Percentiles rank a stretch among this genome's conserved stretches.
phyloP scores from a whole-genome alignment of 805 yeast species.

The Sungouiozyma ichnusensis region DNA sequence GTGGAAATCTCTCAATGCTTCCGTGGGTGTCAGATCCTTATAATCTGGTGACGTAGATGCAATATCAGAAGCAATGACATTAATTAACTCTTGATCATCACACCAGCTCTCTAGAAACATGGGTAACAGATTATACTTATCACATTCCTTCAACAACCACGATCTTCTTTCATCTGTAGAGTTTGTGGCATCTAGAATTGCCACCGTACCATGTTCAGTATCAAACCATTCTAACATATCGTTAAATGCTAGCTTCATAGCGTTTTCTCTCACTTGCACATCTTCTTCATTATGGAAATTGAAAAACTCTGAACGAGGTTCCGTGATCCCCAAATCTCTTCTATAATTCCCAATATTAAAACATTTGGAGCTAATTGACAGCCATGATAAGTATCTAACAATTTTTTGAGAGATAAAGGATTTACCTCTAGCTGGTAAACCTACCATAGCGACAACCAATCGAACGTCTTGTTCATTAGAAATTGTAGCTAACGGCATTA shows the following conservation, averaged over 20 bases:
- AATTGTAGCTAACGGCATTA: constrained; percentile 26
- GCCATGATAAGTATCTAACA: constrained; percentile 86
- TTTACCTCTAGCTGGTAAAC: constrained; percentile 86
- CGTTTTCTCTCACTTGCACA: constrained; percentile 49
- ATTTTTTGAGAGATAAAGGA: constrained; percentile 90
- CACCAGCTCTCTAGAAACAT: constrained; percentile 90
- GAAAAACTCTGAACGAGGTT: constrained; percentile 64
- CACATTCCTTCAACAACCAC: constrained; percentile 48
- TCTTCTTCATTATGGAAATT: constrained; percentile 59
- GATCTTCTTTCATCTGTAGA: constrained; percentile 65
- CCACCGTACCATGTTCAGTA: constrained; percentile 60
- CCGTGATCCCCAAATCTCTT: constrained; percentile 42
- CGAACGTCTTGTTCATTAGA: constrained; percentile 46
- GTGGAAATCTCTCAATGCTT: constrained; percentile 62
- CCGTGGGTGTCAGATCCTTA: constrained; percentile 52
- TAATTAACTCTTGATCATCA: constrained; percentile 54
- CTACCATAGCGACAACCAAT: constrained; percentile 83
- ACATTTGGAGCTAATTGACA: constrained; percentile 73
- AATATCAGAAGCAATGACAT: constrained; percentile 75
- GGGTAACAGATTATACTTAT: constrained; percentile 67
- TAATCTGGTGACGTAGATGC: constrained; percentile 83
- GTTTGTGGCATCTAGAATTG: constrained; percentile 89
- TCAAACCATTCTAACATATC: constrained; percentile 78
- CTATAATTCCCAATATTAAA: constrained; percentile 87
- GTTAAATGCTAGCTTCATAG: constrained; percentile 58